Percentiles rank a stretch among this genome's conserved stretches.
Conservation (phyloP, 257 asterid genomes). For the Henckelia pumila region DNA sequence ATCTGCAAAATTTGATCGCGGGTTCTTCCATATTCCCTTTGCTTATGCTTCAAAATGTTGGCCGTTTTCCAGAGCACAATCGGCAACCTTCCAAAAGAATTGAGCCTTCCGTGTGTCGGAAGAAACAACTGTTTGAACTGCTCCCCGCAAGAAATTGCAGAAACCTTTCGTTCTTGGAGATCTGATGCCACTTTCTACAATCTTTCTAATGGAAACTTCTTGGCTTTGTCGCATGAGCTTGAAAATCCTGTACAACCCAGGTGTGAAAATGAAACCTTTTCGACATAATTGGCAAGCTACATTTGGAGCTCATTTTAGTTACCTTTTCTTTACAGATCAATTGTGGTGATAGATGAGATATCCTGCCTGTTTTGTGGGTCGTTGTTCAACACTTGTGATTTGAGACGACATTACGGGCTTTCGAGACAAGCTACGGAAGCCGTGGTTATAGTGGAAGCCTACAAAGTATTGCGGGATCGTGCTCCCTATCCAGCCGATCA, state of each 20-base stretch:
- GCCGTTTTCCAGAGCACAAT: conserved; percentile 50
- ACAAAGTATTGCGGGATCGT: conserved; percentile 59
- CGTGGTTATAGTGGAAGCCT: conserved; percentile 53
- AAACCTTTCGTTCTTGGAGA: conserved; percentile 44
- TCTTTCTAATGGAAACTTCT: conserved; percentile 49
- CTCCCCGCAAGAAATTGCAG: conserved; percentile 43
- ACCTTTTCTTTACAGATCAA: conserved; percentile 34
- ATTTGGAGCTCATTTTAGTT: background rate
- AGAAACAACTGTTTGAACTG: conserved; percentile 29
- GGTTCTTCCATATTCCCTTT: background rate
- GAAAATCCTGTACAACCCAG: conserved; percentile 53
- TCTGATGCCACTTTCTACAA: conserved; percentile 52
- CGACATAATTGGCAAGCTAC: background rate
- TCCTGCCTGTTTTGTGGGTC: conserved; percentile 68
- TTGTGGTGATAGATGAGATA: conserved; percentile 61
- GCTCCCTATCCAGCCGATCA: conserved; percentile 73
- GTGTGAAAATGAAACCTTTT: conserved; percentile 24
- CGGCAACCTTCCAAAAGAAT: conserved; percentile 48
- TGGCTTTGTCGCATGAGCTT: conserved; percentile 55
- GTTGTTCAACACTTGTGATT: conserved; percentile 44
- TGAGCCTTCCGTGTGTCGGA: conserved; percentile 31
- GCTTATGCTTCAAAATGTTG: conserved; percentile 38
- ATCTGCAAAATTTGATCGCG: background rate
- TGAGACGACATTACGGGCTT: conserved; percentile 54
- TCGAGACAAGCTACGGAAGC: conserved; percentile 62